Evolutionary conservation across 148 eudicot genomes (phyloP), one percentile per base, ranked within the genome.

Genomic region (Hydrangea macrophylla): DNA sequence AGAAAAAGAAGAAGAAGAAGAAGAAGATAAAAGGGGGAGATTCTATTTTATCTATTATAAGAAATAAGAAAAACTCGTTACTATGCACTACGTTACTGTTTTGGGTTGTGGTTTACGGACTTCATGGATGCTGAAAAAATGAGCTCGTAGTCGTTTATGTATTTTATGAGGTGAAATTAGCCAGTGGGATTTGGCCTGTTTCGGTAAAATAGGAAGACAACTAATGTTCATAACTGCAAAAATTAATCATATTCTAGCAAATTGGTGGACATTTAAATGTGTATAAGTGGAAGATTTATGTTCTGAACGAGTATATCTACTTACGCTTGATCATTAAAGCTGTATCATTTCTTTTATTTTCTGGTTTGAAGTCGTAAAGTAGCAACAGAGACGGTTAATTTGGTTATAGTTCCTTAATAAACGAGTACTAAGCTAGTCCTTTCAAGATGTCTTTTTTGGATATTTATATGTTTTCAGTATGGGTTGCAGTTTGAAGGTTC

Each of bases 401-500:
- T n/a, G n/a, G n/a, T n/a, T n/a, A n/a, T n/a, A n/a, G n/a, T n/a
- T n/a, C n/a, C n/a, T n/a, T n/a, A n/a, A n/a, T n/a, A n/a, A n/a
- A n/a, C n/a, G n/a, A n/a, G n/a, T n/a, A n/a, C n/a, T n/a, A n/a
- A 32, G 11, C 2, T 33, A n/a, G 13, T 55, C 31, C 15, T 23
- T 12, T 3, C 39, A 22, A 10, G 59, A n/a, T 57, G 55, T 55
- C 1, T 28, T 58, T 23, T 30, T 59, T 54, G 13, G 13, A 12
- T 32, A 12, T 35, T 70, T 50, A 64, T 57, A 23, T 44, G 25
- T 36, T 76, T 25, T 79, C 55, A 45, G 11, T 57, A 35, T 81
- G 50, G 40, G 0, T 78, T 87, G 81, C 89, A 92, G 97, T 87
- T 92, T 87, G 92, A 89, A 64, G 97, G 97, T 65, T 89, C 92